phyloP scores from a whole-genome alignment of 805 yeast species.

The Yarrowia sp. region DNA sequence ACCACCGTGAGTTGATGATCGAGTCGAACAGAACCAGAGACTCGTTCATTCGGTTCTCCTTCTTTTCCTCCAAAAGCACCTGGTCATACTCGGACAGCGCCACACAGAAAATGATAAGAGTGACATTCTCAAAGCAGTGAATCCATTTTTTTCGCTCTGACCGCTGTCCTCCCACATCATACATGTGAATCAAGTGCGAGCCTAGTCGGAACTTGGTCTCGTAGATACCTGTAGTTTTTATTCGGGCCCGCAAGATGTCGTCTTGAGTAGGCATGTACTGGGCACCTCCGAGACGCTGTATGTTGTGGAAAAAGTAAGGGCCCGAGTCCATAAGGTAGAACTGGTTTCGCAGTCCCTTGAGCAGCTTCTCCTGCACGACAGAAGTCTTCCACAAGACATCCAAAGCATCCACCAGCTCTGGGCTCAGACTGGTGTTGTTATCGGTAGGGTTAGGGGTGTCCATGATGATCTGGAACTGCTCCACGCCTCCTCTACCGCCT shows the following conservation, averaged over 20 bases:
- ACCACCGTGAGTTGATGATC: constrained; percentile 91
- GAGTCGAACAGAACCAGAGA: constrained; percentile 82
- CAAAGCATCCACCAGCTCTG: constrained; percentile 48
- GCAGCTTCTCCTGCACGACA: constrained; percentile 53
- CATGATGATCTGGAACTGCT: constrained; percentile 17
- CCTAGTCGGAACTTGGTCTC: constrained; percentile 78
- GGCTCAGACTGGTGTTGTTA: constrained; percentile 48
- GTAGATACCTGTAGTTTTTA: constrained; percentile 88
- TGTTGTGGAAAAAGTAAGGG: constrained; percentile 58
- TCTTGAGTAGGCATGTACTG: constrained; percentile 68
- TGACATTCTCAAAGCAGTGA: constrained; percentile 91
- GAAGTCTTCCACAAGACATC: constrained; percentile 53
- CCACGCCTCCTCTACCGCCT: constrained; percentile 20
- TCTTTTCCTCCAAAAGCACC: constrained; percentile 67
- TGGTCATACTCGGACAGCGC: constrained; percentile 91
- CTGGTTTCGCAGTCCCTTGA: constrained; percentile 51
- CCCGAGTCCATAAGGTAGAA: constrained; percentile 88
- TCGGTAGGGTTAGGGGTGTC: constrained; percentile 17
- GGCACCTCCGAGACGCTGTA: constrained; percentile 56
- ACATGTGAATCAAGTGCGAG: constrained; percentile 58
- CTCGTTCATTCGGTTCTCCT: constrained; percentile 71
- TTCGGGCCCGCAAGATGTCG: constrained; percentile 82
- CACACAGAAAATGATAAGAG: constrained; percentile 84
- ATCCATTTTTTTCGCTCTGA: constrained; percentile 97
- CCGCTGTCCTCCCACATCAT: constrained; percentile 94